These are phyloP conservation scores for Heliamphora pulchella DNA, from an alignment of 179 eudicot genomes.

Conservation along the genomic window DNA sequence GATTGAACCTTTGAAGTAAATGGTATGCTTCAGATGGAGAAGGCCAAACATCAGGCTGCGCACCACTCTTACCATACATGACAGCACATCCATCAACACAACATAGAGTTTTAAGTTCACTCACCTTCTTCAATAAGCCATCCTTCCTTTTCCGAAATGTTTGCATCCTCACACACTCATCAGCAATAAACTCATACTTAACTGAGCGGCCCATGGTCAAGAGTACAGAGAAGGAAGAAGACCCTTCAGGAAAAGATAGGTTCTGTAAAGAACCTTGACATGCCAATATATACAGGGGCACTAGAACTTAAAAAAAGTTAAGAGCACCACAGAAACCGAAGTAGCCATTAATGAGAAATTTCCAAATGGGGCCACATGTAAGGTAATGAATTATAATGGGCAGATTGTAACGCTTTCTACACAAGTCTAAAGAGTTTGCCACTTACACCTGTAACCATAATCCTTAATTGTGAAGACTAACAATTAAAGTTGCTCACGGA, in stretches of 20 bases:
- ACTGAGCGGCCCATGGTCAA: conserved; percentile 43
- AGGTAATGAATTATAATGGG: neutral
- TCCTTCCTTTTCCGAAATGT: conserved; percentile 39
- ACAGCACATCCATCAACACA: conserved; percentile 44
- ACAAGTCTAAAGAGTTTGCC: neutral
- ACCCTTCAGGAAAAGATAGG: conserved; percentile 1
- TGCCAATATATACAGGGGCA: neutral
- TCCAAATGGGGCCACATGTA: neutral
- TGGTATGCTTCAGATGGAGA: conserved; percentile 4
- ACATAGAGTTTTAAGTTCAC: conserved; percentile 40
- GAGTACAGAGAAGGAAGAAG: neutral
- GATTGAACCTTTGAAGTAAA: neutral
- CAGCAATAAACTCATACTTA: conserved; percentile 33
- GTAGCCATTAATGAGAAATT: conserved; percentile 12
- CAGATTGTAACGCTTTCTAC: neutral
- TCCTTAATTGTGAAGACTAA: neutral
- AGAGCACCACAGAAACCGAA: neutral
- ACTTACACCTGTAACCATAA: neutral
- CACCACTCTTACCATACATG: conserved; percentile 27
- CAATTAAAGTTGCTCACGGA: neutral
- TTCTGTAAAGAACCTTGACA: neutral
- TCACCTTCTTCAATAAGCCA: conserved; percentile 42
- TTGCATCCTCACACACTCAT: conserved; percentile 41
- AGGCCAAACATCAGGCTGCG: conserved; percentile 42
- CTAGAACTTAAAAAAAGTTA: neutral